Percentiles rank a stretch among this genome's conserved stretches.
phyloP scores from a whole-genome alignment of 2,329 filamentous ascomycete genomes.

The Stemphylium vesicarium region DNA sequence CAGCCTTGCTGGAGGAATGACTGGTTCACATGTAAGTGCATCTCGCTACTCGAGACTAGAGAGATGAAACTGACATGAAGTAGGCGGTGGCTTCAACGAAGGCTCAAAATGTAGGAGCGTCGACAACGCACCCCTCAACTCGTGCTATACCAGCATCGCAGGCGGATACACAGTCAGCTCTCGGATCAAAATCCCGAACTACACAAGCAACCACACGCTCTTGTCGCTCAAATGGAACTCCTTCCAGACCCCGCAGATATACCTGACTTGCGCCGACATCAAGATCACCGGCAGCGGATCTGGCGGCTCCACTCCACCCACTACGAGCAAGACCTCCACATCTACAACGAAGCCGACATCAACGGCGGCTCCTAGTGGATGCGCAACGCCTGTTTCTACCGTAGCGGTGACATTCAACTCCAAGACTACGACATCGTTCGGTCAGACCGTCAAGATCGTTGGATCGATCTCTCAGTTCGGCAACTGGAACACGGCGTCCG shows the following conservation, averaged over 20 bases:
- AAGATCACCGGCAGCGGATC: conserved; percentile 30
- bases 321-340: conserved; percentile 24
- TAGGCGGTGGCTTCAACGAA: conserved; percentile 35
- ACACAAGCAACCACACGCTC: conserved; percentile 40
- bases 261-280: conserved; percentile 44
- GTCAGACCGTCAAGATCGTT: conserved; percentile 57
- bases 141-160: conserved; percentile 43
- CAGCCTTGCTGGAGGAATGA: conserved; percentile 44
- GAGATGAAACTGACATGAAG: neutral
- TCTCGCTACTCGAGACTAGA: neutral
- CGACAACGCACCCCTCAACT: conserved; percentile 41
- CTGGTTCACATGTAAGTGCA: conserved; percentile 40
- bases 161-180: conserved; percentile 44
- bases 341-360: conserved; percentile 19
- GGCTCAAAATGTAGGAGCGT: conserved; percentile 37
- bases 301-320: conserved; percentile 17
- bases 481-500: conserved; percentile 51
- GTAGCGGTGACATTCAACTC: conserved; percentile 54
- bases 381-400: conserved; percentile 34
- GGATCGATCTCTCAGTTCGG: conserved; percentile 55
- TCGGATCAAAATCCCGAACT: conserved; percentile 44
- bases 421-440: conserved; percentile 55
- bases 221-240: conserved; percentile 44
- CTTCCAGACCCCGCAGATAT: conserved; percentile 44
- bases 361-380: conserved; percentile 20